Evolutionary conservation across 306 rosid genomes (phyloP).

Genomic region (Quercus parvula): DNA sequence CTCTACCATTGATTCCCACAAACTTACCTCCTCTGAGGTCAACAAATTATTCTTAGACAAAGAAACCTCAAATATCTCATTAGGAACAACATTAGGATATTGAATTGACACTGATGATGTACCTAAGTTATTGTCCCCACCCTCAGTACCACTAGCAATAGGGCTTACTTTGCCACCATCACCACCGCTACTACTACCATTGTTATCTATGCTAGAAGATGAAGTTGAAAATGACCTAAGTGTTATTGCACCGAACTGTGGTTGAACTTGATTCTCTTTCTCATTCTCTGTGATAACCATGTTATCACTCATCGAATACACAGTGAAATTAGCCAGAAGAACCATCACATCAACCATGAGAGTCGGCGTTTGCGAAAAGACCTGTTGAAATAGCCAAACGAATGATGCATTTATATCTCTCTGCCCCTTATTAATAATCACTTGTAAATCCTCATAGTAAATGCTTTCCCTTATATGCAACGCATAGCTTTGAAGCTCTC

Average conservation of each 20-base stretch:
- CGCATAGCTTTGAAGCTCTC: slow-evolving; percentile 62
- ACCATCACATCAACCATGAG: slow-evolving; percentile 67
- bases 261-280: neutral
- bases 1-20: slow-evolving; percentile 56
- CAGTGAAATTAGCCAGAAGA: slow-evolving; percentile 57
- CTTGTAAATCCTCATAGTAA: slow-evolving; percentile 51
- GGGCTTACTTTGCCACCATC: slow-evolving; percentile 5
- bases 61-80: neutral
- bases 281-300: slow-evolving; percentile 9
- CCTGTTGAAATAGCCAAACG: slow-evolving; percentile 74
- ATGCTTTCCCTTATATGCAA: slow-evolving; percentile 48
- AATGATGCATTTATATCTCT: slow-evolving; percentile 67
- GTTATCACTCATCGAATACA: slow-evolving; percentile 47
- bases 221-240: neutral
- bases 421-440: slow-evolving; percentile 38
- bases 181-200: neutral
- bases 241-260: neutral
- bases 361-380: slow-evolving; percentile 60
- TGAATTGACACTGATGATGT: neutral
- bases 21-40: slow-evolving; percentile 32
- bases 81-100: slow-evolving; percentile 11
- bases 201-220: neutral
- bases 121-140: neutral
- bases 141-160: slow-evolving; percentile 13
- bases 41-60: slow-evolving; percentile 20